Evolutionary conservation across 1,284 basidiomycete species (phyloP).

Genomic region (Trichosporon faecale): DNA sequence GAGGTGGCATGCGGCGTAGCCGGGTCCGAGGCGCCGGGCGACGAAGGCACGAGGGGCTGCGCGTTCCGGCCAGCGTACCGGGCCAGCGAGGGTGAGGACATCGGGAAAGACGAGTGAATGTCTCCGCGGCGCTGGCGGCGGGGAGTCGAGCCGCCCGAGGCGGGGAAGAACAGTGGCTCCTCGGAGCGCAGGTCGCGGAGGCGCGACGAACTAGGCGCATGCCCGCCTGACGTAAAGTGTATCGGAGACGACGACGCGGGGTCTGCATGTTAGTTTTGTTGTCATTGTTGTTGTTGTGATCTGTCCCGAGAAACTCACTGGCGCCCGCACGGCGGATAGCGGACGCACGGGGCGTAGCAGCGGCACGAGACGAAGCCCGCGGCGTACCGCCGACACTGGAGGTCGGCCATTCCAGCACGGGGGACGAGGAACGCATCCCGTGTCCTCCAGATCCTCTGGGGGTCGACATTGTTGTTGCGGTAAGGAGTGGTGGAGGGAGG

Average conservation of each 20-base stretch:
- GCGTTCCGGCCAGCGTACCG: slow-evolving; percentile 30
- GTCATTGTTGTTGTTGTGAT: slow-evolving; percentile 3
- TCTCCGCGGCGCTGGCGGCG: slow-evolving; percentile 73
- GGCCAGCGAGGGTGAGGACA: slow-evolving; percentile 59
- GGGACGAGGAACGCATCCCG: slow-evolving; percentile 36
- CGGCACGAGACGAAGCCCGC: slow-evolving; percentile 36
- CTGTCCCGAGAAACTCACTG: not conserved
- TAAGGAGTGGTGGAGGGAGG: slow-evolving; percentile 4
- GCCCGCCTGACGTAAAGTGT: slow-evolving; percentile 66
- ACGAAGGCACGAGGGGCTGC: slow-evolving; percentile 13
- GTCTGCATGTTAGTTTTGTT: slow-evolving; percentile 47
- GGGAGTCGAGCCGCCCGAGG: slow-evolving; percentile 57
- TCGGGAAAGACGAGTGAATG: slow-evolving; percentile 70
- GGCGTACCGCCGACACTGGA: slow-evolving; percentile 43
- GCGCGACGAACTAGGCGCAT: slow-evolving; percentile 20
- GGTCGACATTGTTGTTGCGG: slow-evolving; percentile 30
- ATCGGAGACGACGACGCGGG: slow-evolving; percentile 60
- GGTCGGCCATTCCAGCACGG: slow-evolving; percentile 40
- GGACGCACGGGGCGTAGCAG: slow-evolving; percentile 34
- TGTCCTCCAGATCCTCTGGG: slow-evolving; percentile 24
- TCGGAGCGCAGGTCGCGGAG: slow-evolving; percentile 24
- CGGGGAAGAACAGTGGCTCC: slow-evolving; percentile 53
- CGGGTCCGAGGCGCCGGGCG: slow-evolving; percentile 50
- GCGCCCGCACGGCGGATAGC: not conserved
- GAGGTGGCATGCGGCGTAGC: slow-evolving; percentile 59